A percentile compares a stretch with the other conserved stretches of the same genome.
These are phyloP conservation scores for Candida jianshihensis DNA, from an alignment of 805 yeast genomes.

Conservation along the genomic window DNA sequence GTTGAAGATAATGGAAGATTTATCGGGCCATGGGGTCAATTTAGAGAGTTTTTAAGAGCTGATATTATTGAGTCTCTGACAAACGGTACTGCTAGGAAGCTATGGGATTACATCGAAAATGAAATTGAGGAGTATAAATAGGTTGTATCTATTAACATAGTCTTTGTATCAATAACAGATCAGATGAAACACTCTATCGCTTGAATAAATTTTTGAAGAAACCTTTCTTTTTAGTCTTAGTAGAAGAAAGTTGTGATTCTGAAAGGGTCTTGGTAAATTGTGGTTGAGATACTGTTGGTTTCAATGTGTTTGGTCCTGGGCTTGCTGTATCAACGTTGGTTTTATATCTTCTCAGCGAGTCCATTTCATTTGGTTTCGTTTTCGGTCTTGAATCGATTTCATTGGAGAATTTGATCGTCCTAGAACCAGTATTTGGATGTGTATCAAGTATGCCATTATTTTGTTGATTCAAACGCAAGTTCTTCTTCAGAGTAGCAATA, in stretches of 20 bases:
- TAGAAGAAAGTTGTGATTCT: conserved; percentile 8
- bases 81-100: conserved; percentile 26
- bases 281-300: conserved; percentile 11
- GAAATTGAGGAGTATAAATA: conserved; percentile 4
- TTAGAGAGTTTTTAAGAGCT: conserved; percentile 27
- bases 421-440: neutral
- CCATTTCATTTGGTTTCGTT: neutral
- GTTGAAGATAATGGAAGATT: conserved; percentile 27
- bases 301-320: neutral
- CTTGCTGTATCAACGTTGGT: conserved; percentile 7
- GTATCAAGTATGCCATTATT: neutral
- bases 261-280: conserved; percentile 6
- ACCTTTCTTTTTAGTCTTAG: conserved; percentile 3
- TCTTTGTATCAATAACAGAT: no score
- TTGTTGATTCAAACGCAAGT: neutral
- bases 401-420: conserved; percentile 9
- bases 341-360: conserved; percentile 6
- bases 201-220: neutral
- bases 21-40: conserved; percentile 36
- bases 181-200: no score
- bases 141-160: neutral
- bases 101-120: conserved; percentile 30
- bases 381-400: conserved; percentile 3
- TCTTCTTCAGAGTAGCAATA: conserved; percentile 2
- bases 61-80: conserved; percentile 25